A percentile compares a stretch with the other conserved stretches of the same genome.
phyloP scores from a whole-genome alignment of 352 stramenopile genomes.

The Pythium aristosporum region DNA sequence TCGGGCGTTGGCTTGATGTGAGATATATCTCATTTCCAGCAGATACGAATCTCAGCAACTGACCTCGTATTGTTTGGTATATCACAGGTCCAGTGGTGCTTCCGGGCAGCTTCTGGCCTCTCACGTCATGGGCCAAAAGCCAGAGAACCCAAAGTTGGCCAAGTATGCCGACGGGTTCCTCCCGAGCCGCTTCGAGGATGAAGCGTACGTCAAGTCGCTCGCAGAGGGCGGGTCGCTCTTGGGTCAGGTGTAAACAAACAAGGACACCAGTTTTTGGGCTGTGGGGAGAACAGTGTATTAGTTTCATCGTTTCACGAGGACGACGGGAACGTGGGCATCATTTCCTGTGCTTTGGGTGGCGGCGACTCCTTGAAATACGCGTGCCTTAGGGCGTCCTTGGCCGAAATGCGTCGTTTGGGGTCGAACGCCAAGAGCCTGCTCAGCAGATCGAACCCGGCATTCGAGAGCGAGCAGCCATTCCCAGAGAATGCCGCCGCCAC shows the following conservation, averaged over 20 bases:
- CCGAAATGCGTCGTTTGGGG: slow-evolving; percentile 65
- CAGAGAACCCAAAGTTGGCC: slow-evolving; percentile 42
- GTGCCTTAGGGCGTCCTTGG: slow-evolving; percentile 75
- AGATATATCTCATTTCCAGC: not conserved
- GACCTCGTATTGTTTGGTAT: not conserved
- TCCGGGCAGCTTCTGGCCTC: slow-evolving; percentile 63
- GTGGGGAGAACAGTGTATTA: not conserved
- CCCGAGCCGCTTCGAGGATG: slow-evolving; percentile 61
- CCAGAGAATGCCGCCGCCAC: slow-evolving; percentile 56
- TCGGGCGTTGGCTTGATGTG: slow-evolving; percentile 72
- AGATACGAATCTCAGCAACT: not conserved
- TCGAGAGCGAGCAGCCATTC: slow-evolving; percentile 59
- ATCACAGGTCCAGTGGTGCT: slow-evolving; percentile 56
- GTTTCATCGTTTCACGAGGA: slow-evolving; percentile 12
- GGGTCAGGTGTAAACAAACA: slow-evolving; percentile 52
- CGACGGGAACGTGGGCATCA: slow-evolving; percentile 81
- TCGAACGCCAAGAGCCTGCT: slow-evolving; percentile 39
- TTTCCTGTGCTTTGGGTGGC: slow-evolving; percentile 53
- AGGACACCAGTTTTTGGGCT: not conserved
- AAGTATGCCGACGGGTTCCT: slow-evolving; percentile 55
- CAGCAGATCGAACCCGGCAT: slow-evolving; percentile 73
- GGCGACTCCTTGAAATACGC: slow-evolving; percentile 79
- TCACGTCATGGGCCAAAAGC: slow-evolving; percentile 57
- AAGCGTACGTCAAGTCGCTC: slow-evolving; percentile 57
- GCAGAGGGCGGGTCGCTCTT: slow-evolving; percentile 40